Evolutionary conservation across 2,329 filamentous ascomycete species (phyloP), one percentile per base, ranked within the genome.

Genomic region (Pseudogymnoascus sp.): DNA sequence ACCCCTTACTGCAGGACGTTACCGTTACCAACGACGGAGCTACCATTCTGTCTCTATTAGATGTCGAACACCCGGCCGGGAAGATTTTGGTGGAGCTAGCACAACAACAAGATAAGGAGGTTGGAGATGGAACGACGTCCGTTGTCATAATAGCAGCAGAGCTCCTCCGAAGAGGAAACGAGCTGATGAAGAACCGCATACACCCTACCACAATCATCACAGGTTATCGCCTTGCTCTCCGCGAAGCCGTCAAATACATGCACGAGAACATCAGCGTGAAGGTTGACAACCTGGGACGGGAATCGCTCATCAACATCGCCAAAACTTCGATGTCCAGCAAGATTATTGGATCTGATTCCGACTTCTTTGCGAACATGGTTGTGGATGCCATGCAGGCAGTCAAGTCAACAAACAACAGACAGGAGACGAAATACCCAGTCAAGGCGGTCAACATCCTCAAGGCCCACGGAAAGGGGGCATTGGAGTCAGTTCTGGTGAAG

Each of bases 241-340:
- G 95, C 73, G 95, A 99, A 81, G 95, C 95, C 64, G 88, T 99
- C 75, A 96, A 96, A 79, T 99, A 97, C 80, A 96, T 99, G 88
- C 93, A 91, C 79, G 95, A 99, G 78, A 96, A 97, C 76, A 89
- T 99, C 76, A 93, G 91, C 81, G 91, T 91, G 72, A 96, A 96
- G 79, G 93, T 97, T 64, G 93, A 97, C 73, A 86, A 88, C 65
- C 84, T 99, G 62, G 93, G 92, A 65, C 87, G 90, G 66, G 95
- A 97, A 67, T 95, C 91, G 65, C 84, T 99, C 69, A 77, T 97
- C 73, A 97, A 86, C 79, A 97, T 99, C 74, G 95, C 95, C 67
- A 97, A 93, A 81, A 99, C 95, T 19, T 97, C 93, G 73, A 99
- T 99, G 93, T 97, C 93, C 62, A 96, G 91, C 82, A 99, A 99